phyloP scores from a whole-genome alignment of 208 protist genomes.

The Lotmaria passim region DNA sequence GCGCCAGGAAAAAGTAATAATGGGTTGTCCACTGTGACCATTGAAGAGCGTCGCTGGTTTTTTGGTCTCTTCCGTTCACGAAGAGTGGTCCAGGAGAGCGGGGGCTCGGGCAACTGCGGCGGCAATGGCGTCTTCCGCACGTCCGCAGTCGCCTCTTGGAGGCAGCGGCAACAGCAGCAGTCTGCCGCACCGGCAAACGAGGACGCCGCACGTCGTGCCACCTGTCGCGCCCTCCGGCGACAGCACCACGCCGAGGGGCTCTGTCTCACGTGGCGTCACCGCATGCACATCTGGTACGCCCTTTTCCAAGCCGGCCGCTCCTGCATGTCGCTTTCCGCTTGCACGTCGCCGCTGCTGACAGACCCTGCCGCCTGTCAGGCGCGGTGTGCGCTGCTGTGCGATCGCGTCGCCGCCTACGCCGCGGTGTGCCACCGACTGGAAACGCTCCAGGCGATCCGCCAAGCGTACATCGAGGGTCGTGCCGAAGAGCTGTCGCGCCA shows the following conservation, averaged over 20 bases:
- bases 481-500: slow-evolving; percentile 34
- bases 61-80: slow-evolving; percentile 41
- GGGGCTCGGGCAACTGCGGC: neutral
- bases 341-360: slow-evolving; percentile 62
- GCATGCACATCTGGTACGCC: slow-evolving; percentile 37
- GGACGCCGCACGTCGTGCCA: slow-evolving; percentile 21
- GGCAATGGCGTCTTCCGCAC: neutral
- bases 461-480: slow-evolving; percentile 28
- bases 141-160: too few species aligned
- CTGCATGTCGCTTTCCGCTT: slow-evolving; percentile 28
- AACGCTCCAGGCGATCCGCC: slow-evolving; percentile 43
- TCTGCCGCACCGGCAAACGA: neutral
- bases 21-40: neutral
- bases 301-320: slow-evolving; percentile 38
- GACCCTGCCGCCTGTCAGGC: slow-evolving; percentile 52
- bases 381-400: slow-evolving; percentile 65
- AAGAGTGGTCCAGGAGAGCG: neutral
- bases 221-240: slow-evolving; percentile 21
- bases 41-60: slow-evolving; percentile 40
- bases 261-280: slow-evolving; percentile 53
- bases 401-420: slow-evolving; percentile 64
- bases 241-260: slow-evolving; percentile 45
- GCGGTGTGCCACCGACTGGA: slow-evolving; percentile 47
- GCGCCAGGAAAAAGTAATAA: neutral
- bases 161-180: neutral